These are phyloP conservation scores for Thelonectria olida DNA, from an alignment of 2,329 filamentous ascomycete genomes.

Conservation along the genomic window DNA sequence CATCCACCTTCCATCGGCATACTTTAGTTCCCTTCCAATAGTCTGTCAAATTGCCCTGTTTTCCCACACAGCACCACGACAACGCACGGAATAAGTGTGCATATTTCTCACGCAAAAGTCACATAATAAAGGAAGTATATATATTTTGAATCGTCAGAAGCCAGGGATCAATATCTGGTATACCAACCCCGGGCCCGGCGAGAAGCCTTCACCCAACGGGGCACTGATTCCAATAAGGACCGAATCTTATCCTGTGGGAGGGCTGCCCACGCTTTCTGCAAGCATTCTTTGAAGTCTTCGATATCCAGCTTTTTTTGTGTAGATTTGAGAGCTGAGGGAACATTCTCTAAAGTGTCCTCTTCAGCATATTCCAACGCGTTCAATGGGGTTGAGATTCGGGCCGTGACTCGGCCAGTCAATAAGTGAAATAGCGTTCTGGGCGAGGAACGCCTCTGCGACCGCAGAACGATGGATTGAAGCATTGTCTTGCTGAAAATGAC, in stretches of 20 bases:
- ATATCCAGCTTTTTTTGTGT: neutral
- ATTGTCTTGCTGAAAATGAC: neutral
- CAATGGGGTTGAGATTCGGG: neutral
- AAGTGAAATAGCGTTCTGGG: neutral
- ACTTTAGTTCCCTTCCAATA: no score
- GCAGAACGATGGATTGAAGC: neutral
- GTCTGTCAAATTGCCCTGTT: no score
- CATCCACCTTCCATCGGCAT: no score
- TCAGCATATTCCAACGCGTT: neutral
- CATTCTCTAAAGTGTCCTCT: neutral
- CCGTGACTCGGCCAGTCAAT: neutral
- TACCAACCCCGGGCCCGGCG: neutral
- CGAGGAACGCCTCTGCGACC: neutral
- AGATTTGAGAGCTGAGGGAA: neutral
- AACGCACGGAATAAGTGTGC: no score
- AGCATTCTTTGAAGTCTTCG: neutral
- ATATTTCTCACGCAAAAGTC: neutral
- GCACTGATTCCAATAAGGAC: neutral
- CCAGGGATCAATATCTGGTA: neutral
- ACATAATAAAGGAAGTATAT: no score
- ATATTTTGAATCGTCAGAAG: neutral
- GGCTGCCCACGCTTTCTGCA: no score
- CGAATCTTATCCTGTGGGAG: no score
- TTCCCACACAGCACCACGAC: no score
- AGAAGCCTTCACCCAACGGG: neutral